phyloP scores from a whole-genome alignment of 148 eudicot species.

The Nyssa sinensis region DNA sequence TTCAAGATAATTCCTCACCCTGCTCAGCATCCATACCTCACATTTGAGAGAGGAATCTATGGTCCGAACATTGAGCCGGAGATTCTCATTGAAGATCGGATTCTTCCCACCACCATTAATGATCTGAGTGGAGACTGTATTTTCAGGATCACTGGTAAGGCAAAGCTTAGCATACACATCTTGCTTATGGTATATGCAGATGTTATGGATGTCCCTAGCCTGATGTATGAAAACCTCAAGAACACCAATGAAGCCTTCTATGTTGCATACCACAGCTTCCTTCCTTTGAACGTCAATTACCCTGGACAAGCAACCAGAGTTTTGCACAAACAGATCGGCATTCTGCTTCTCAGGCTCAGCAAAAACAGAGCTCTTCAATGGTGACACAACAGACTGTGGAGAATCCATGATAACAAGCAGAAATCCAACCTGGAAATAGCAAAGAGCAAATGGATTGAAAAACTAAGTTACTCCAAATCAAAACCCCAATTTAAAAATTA shows the following conservation, averaged over 20 bases:
- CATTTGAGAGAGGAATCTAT: conserved; percentile 72
- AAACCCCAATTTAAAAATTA: background rate
- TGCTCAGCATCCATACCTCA: conserved; percentile 96
- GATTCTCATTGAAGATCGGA: conserved; percentile 77
- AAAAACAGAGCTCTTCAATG: conserved; percentile 58
- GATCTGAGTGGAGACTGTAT: conserved; percentile 70
- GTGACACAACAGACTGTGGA: conserved; percentile 79
- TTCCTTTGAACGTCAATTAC: conserved; percentile 36
- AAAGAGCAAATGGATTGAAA: conserved; percentile 1
- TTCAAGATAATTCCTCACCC: conserved; percentile 89
- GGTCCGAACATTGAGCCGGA: conserved; percentile 51
- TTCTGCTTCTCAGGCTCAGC: conserved; percentile 60
- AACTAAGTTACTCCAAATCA: conserved; percentile 9
- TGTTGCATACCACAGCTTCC: no score
- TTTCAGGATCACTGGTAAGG: conserved; percentile 82
- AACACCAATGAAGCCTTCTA: conserved; percentile 48
- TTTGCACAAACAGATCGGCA: no score
- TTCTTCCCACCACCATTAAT: conserved; percentile 93
- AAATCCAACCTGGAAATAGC: conserved; percentile 28
- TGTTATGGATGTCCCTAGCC: conserved; percentile 91
- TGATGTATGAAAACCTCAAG: conserved; percentile 82
- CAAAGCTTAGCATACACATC: conserved; percentile 95
- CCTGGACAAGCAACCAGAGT: conserved; percentile 34
- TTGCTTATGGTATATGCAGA: conserved; percentile 96
- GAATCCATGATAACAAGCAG: conserved; percentile 55